Percentiles rank a stretch among this genome's conserved stretches.
Conservation (phyloP, 73 alveolate species). For the Tetrahymena borealis region DNA sequence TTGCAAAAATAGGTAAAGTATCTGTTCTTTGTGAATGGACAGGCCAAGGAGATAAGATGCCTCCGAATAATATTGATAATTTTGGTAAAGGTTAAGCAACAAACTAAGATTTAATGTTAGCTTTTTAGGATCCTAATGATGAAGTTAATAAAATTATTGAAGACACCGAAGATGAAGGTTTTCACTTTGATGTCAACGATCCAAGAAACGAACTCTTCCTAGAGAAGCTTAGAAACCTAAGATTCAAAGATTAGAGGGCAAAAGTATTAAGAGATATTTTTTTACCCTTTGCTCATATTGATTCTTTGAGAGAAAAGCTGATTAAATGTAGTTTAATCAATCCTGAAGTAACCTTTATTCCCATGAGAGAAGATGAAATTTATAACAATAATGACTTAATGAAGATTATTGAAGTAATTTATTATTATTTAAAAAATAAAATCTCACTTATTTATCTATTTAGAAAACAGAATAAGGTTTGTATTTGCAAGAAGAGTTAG, state of each 20-base stretch:
- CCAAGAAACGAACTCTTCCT: slow-evolving; percentile 88
- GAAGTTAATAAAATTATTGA: slow-evolving; percentile 61
- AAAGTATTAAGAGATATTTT: slow-evolving; percentile 72
- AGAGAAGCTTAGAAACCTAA: slow-evolving; percentile 63
- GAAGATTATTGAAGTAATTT: background rate
- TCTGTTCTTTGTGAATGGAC: slow-evolving; percentile 95
- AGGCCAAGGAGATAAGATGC: slow-evolving; percentile 96
- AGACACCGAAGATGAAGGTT: slow-evolving; percentile 57
- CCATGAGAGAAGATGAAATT: slow-evolving; percentile 70
- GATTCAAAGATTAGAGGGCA: slow-evolving; percentile 63
- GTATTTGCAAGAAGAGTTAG: background rate
- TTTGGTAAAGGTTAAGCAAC: slow-evolving; percentile 4
- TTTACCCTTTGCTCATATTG: slow-evolving; percentile 52
- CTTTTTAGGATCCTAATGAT: slow-evolving; percentile 65
- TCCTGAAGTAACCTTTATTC: slow-evolving; percentile 58
- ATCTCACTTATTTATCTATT: background rate
- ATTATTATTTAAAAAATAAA: background rate
- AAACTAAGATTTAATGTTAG: slow-evolving; percentile 17
- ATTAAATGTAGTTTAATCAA: slow-evolving; percentile 52
- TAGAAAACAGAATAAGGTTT: background rate
- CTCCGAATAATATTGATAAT: slow-evolving; percentile 64
- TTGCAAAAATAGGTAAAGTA: slow-evolving; percentile 61
- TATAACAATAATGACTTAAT: slow-evolving; percentile 21
- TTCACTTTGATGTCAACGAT: slow-evolving; percentile 92
- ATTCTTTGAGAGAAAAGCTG: slow-evolving; percentile 63